Conservation (phyloP, 208 protist species). For the Acanthamoeba lenticulata region DNA sequence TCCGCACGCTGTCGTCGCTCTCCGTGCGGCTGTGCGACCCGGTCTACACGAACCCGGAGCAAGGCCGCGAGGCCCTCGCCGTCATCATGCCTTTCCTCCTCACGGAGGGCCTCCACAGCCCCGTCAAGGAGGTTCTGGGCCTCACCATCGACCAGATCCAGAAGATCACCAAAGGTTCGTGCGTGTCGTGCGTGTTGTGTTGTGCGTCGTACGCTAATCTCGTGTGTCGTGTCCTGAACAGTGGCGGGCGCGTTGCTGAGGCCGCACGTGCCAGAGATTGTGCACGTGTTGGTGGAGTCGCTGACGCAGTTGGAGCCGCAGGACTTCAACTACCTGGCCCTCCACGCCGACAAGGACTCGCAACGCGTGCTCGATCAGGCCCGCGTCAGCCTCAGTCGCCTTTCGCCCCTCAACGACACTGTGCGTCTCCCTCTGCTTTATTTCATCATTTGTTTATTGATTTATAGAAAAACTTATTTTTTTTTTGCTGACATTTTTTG, state of each 20-base stretch:
- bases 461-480: neutral
- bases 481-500: neutral
- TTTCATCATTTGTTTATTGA: neutral
- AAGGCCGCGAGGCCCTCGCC: slow-evolving; percentile 64
- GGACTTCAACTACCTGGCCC: slow-evolving; percentile 75
- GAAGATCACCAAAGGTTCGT: slow-evolving; percentile 67
- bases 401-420: slow-evolving; percentile 77
- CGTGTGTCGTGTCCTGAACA: slow-evolving; percentile 46
- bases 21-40: slow-evolving; percentile 76
- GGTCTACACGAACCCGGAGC: slow-evolving; percentile 53
- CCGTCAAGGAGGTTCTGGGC: slow-evolving; percentile 33
- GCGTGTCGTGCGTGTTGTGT: slow-evolving; percentile 40
- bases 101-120: slow-evolving; percentile 52
- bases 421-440: neutral
- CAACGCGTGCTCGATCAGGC: slow-evolving; percentile 72
- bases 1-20: slow-evolving; percentile 72
- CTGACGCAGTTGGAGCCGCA: slow-evolving; percentile 74
- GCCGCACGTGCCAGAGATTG: slow-evolving; percentile 73
- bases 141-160: slow-evolving; percentile 53
- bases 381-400: slow-evolving; percentile 71
- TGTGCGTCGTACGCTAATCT: slow-evolving; percentile 42
- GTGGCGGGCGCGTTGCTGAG: slow-evolving; percentile 66
- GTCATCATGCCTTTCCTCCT: slow-evolving; percentile 69
- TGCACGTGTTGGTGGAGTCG: slow-evolving; percentile 69
- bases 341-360: slow-evolving; percentile 74